Base-by-base conservation (phyloP, 805 yeast genomes). In the Zygotorulaspora chibaensis region DNA sequence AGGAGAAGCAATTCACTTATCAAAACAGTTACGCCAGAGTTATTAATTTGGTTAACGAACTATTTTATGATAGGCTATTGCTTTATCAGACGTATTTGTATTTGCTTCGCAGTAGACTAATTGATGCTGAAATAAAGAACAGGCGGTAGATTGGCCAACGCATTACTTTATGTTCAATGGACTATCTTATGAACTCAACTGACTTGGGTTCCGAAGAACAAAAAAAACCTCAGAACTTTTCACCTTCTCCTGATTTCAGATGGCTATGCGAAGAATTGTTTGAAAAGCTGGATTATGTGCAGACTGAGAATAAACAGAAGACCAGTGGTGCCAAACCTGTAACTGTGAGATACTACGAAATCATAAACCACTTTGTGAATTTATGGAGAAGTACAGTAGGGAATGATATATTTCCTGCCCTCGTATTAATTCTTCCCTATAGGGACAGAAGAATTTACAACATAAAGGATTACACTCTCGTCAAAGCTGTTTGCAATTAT, bases 351-450 rank as follows among this genome's bases (percentile, higher is more conserved):
- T 60, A 62, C 38, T 43, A 55, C 5, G 57, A 63, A 16, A 52
- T 68, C 1, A 62, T 78, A 2, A 46, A 55, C 0, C 51, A 54
- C 13, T 83, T 80, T 56, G 66, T 80, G 26, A 57, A 59, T 3
- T 59, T 69, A 31, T 83, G 85, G 84, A 63, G 80, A 30, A 54
- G 53, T 12, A 64, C 71, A 1, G 81, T 82, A 0, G 88, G 88
- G 0, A 63, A 71, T 13, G 75, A 89, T 61, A 72, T 89, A 2
- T 81, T 74, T 54, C 90, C 91, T 0, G 83, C 83, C 1, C 70
- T 85, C 12, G 67, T 80, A 27, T 68, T 89, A 39, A 68, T 76
- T 1, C 62, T 84, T 23, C 88, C 95, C 0, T 74, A 79, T 43
- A 70, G 79, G 42, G 95, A 87, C 53, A 67, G 73, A 20, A 67